A percentile compares a stretch with the other conserved stretches of the same genome.
phyloP scores from a whole-genome alignment of 2,329 filamentous ascomycete species.

The Diaporthe citrichinensis region DNA sequence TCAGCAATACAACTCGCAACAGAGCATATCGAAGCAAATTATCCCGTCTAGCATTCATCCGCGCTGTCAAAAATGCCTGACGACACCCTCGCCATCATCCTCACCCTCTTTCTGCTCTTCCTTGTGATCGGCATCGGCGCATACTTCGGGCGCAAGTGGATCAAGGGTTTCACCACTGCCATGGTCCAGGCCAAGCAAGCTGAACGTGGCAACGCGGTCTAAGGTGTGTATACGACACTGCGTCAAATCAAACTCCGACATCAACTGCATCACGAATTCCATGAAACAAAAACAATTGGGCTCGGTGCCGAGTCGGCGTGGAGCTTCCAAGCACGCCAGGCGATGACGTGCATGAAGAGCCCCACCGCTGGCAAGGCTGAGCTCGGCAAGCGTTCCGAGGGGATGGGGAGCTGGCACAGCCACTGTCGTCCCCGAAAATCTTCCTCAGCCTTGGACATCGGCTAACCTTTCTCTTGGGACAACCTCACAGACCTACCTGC shows the following conservation, averaged over 20 bases:
- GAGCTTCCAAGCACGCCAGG: background rate
- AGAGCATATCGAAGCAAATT: background rate
- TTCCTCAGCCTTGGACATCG: conserved; percentile 35
- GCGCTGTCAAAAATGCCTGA: conserved; percentile 27
- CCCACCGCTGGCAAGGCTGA: conserved; percentile 32
- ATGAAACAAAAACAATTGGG: background rate
- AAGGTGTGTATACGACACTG: background rate
- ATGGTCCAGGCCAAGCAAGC: conserved; percentile 45
- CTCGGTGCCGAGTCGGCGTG: conserved; percentile 35
- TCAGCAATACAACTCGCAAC: background rate
- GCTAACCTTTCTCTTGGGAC: background rate
- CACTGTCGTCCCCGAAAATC: conserved; percentile 29
- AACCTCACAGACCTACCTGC: background rate
- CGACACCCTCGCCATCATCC: conserved; percentile 48
- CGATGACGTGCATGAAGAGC: conserved; percentile 31
- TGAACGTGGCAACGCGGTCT: conserved; percentile 33
- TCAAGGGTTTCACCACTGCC: conserved; percentile 45
- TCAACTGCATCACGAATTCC: too few relatives aligned
- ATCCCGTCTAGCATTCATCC: background rate
- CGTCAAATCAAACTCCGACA: too few relatives aligned
- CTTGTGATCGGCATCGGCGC: conserved; percentile 41
- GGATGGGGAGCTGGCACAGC: conserved; percentile 23
- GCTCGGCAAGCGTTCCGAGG: conserved; percentile 34
- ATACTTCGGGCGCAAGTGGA: conserved; percentile 46
- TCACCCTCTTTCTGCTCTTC: conserved; percentile 49